These are phyloP conservation scores for Alternaria metachromatica DNA, from an alignment of 2,329 filamentous ascomycete species.

Conservation along the genomic window DNA sequence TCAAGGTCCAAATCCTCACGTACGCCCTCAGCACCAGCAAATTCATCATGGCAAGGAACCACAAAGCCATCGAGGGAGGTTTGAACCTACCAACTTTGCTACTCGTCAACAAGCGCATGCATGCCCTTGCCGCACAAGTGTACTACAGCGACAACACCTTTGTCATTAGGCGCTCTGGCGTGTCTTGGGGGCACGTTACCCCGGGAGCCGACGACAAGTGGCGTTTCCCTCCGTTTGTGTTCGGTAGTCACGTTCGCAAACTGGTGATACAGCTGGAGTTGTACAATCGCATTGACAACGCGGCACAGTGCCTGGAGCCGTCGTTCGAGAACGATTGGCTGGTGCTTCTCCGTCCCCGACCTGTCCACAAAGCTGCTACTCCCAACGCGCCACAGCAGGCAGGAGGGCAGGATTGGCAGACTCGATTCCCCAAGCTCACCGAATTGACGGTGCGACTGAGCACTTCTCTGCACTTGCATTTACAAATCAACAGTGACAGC, in stretches of 20 bases:
- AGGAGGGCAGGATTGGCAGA: not conserved
- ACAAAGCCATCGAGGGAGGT: not conserved
- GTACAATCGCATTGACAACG: not conserved
- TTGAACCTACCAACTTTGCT: not conserved
- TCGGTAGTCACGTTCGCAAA: not conserved
- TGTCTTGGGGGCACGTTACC: not conserved
- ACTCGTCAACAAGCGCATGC: not conserved
- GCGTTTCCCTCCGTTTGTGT: not conserved
- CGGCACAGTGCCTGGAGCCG: not conserved
- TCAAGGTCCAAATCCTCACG: not conserved
- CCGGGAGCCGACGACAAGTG: not conserved
- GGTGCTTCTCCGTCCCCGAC: not conserved
- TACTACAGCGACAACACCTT: not conserved
- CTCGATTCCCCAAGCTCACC: not conserved
- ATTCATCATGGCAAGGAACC: not conserved
- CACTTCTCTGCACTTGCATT: not conserved
- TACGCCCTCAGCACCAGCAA: not conserved
- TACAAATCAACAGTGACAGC: not conserved
- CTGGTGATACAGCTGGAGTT: not conserved
- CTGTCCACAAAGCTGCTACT: not conserved
- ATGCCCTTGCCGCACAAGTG: not conserved
- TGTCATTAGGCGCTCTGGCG: not conserved
- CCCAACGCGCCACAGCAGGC: not conserved
- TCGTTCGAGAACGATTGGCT: not conserved
- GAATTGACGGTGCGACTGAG: not conserved